phyloP scores from a whole-genome alignment of 306 rosid species.

The Herpetospermum pedunculosum region DNA sequence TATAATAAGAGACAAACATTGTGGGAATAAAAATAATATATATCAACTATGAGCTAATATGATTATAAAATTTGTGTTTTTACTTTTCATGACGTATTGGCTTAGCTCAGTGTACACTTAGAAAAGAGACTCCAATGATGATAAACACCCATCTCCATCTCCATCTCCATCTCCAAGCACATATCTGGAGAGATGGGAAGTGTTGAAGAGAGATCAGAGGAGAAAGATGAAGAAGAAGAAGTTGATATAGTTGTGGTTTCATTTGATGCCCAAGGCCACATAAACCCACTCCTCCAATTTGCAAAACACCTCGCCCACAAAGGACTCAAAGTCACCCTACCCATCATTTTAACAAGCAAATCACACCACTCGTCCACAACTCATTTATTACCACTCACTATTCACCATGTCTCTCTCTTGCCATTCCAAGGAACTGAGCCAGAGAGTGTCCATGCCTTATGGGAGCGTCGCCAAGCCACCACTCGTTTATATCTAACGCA shows the following conservation, averaged over 20 bases:
- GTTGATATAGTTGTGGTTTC: constrained; percentile 12
- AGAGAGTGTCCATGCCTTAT: neutral
- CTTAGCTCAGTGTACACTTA: too few species aligned
- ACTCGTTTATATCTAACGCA: constrained; percentile 2
- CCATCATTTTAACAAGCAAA: neutral
- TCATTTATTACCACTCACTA: neutral
- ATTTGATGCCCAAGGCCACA: constrained; percentile 19
- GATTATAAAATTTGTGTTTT: too few species aligned
- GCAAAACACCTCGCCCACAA: constrained; percentile 12
- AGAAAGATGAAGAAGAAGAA: neutral
- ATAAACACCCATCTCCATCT: too few species aligned
- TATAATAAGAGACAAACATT: too few species aligned
- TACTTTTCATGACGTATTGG: too few species aligned
- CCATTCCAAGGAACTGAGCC: neutral
- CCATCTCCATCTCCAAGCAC: too few species aligned
- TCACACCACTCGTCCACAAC: neutral
- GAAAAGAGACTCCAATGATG: too few species aligned
- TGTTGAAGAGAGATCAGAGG: neutral
- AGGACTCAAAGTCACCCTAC: constrained; percentile 4
- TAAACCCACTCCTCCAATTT: constrained; percentile 23
- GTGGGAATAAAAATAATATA: too few species aligned
- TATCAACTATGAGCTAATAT: too few species aligned
- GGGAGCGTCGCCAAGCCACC: constrained; percentile 8
- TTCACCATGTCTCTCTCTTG: neutral
- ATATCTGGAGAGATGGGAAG: constrained; percentile 5